Evolutionary conservation across 108 stramenopile genomes (phyloP).

Genomic region (Skeletonema costatum): DNA sequence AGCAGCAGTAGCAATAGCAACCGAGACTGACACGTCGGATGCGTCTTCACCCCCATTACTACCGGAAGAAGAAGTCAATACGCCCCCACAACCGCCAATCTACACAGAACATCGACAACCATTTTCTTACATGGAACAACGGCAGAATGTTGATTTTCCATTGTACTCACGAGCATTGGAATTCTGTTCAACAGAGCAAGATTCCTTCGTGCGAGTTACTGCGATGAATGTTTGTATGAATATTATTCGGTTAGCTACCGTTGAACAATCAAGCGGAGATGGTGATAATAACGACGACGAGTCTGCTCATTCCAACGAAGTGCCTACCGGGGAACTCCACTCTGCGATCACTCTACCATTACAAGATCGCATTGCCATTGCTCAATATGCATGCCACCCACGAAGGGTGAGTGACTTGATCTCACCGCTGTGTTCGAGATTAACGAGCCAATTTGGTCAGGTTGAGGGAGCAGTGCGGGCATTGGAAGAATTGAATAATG

Average conservation of each 20-base stretch:
- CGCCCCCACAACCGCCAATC: neutral
- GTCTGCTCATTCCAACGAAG: slow-evolving; percentile 9
- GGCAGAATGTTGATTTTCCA: slow-evolving; percentile 67
- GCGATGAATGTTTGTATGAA: slow-evolving; percentile 93
- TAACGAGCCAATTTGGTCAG: slow-evolving; percentile 76
- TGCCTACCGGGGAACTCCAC: slow-evolving; percentile 72
- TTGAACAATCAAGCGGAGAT: slow-evolving; percentile 7
- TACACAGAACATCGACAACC: neutral
- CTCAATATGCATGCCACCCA: slow-evolving; percentile 79
- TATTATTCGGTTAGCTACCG: slow-evolving; percentile 75
- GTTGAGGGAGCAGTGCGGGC: slow-evolving; percentile 75
- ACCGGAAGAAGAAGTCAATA: neutral
- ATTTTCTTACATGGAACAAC: slow-evolving; percentile 2
- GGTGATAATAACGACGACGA: slow-evolving; percentile 4
- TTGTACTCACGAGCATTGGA: slow-evolving; percentile 85
- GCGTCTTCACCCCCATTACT: neutral
- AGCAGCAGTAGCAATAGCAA: neutral
- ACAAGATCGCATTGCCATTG: slow-evolving; percentile 81
- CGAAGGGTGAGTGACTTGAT: slow-evolving; percentile 71
- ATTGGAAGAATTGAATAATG: slow-evolving; percentile 52
- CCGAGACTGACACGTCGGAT: neutral
- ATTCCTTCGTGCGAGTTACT: slow-evolving; percentile 85
- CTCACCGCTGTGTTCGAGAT: slow-evolving; percentile 74
- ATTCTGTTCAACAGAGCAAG: slow-evolving; percentile 81
- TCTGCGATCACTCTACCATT: slow-evolving; percentile 65